Evolutionary conservation across 2,329 filamentous ascomycete genomes (phyloP).

Genomic region (Paraphoma sp.): DNA sequence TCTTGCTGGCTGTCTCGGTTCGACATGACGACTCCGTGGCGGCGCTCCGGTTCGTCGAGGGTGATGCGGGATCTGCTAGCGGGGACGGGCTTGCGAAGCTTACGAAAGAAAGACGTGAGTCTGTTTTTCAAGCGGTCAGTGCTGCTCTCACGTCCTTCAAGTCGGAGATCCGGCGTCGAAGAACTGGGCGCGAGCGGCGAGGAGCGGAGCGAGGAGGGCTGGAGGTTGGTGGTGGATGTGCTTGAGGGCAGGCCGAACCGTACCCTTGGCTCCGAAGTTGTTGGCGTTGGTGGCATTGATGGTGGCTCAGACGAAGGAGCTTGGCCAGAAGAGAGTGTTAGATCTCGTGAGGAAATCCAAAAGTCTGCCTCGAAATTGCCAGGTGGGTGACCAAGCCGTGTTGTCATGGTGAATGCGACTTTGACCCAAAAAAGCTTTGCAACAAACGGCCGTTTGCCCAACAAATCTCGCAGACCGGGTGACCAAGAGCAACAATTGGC

Average conservation of each 20-base stretch:
- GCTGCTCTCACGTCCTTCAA: not conserved
- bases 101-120: not conserved
- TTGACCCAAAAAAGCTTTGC: not conserved
- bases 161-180: not conserved
- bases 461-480: not conserved
- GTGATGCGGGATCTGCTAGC: not conserved
- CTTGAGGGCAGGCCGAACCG: not conserved
- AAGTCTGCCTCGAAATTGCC: not conserved
- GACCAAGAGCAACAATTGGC: not conserved
- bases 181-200: not conserved
- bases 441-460: not conserved
- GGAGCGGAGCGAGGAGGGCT: not conserved
- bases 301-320: not conserved
- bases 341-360: not conserved
- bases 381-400: not conserved
- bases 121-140: not conserved
- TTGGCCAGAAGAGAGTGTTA: not conserved
- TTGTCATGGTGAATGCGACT: not conserved
- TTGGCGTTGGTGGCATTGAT: not conserved
- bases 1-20: not conserved
- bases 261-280: not conserved
- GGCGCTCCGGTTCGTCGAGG: not conserved
- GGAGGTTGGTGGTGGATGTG: not conserved
- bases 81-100: not conserved
- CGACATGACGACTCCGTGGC: not conserved